Base-by-base conservation (phyloP, 2,329 filamentous ascomycete species). In the Colletotrichum simmondsii region DNA sequence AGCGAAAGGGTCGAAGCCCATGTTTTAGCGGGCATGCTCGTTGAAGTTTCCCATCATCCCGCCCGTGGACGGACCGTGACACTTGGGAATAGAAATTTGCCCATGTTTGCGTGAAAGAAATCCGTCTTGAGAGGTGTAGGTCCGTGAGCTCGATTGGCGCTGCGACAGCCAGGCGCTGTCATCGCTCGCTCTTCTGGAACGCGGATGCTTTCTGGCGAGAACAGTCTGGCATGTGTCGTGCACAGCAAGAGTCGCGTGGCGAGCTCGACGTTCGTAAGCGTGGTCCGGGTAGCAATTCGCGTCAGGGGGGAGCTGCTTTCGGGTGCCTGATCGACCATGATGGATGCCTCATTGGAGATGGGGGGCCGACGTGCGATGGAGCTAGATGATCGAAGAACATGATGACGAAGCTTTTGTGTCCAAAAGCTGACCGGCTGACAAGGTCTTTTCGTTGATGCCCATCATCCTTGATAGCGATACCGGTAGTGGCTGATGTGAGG, bases 101-200 rank as follows among this genome's bases (percentile, higher is more conserved):
- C 42, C 19, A 62, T 62, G 37, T 26, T 14, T 42, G 65, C 24
- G 52, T 14, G 49, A 14, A 5, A 35, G 8, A 46, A 30, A 22
- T 10, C 24, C n/a, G 35, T 11, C 14, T 28, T 42, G 37, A 6
- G 37, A 5, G 6, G 14, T 42, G 37, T 42, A 42, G 37, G 30
- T 19, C 28, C 46, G 64, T 62, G 53, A 16, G n/a, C 22, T 12
- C 32, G 59, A 54, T 69, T 67, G 59, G 59, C 46, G 46, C 35
- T 26, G 68, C 54, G 22, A 22, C 11, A 19, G n/a, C 30, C 5
- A 22, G 49, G 30, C 49, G 28, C 26, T 57, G 19, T 28, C 58
- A 35, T 42, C 49, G 42, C 37, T 19, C 32, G 7, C 11, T 26
- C 24, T 32, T 59, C 49, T 46, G 46, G 49, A 63, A 22, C 32